These are phyloP conservation scores for Panicum miliaceum DNA, from an alignment of 176 grass and related monocot genomes.

Conservation along the genomic window DNA sequence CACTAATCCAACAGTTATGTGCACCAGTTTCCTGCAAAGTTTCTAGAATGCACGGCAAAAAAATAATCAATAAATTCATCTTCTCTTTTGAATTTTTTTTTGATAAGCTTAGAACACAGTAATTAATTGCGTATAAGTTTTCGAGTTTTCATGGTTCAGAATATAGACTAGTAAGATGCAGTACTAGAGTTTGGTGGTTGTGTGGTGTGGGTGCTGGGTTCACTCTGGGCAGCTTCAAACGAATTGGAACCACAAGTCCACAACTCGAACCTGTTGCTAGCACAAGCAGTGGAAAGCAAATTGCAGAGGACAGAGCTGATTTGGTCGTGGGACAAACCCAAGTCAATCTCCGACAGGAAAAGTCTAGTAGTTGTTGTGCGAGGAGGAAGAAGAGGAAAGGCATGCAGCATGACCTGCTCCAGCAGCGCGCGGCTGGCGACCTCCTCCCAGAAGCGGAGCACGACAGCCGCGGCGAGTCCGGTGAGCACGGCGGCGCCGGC, in stretches of 20 bases:
- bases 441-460: conserved; percentile 77
- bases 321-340: neutral
- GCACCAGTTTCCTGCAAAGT: conserved; percentile 81
- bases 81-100: too few relatives aligned
- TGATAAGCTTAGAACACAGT: too few relatives aligned
- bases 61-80: neutral
- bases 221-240: neutral
- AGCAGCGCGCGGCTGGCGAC: conserved; percentile 75
- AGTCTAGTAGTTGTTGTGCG: too few relatives aligned
- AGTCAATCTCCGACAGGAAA: neutral
- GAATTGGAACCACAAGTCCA: neutral
- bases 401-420: conserved; percentile 53
- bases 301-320: neutral
- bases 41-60: conserved; percentile 51
- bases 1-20: conserved; percentile 65
- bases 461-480: conserved; percentile 44
- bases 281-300: neutral
- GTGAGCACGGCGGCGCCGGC: conserved; percentile 56
- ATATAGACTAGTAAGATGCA: neutral
- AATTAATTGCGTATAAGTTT: too few relatives aligned
- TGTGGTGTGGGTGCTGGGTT: neutral
- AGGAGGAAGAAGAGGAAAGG: too few relatives aligned
- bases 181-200: neutral
- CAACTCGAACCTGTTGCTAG: neutral
- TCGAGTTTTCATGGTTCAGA: neutral